Evolutionary conservation across 192 early-diverging fungal genomes (phyloP).

Genomic region (Backusella luteola): DNA sequence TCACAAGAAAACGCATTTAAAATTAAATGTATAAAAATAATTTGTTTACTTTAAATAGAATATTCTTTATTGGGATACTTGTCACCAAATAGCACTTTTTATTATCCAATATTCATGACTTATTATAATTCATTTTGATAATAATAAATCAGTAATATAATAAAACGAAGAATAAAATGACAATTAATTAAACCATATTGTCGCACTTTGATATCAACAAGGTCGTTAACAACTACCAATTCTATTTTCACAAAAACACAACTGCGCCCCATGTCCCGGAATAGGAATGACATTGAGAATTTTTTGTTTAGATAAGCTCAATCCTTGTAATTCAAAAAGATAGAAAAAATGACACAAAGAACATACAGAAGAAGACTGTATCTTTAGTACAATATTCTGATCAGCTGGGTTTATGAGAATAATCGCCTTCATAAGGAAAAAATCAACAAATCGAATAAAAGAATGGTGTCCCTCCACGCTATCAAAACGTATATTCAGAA

Average conservation of each 20-base stretch:
- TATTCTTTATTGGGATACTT: conserved; percentile 59
- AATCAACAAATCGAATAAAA: conserved; percentile 13
- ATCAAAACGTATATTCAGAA: background rate
- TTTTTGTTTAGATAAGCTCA: conserved; percentile 5
- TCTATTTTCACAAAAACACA: conserved; percentile 58
- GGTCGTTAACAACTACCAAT: conserved; percentile 57
- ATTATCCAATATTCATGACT: conserved; percentile 32
- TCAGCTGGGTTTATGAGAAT: conserved; percentile 23
- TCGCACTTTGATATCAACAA: conserved; percentile 59
- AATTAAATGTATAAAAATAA: conserved; percentile 68
- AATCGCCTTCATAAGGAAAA: conserved; percentile 26
- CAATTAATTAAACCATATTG: background rate
- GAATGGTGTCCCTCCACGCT: background rate
- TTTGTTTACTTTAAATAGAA: conserved; percentile 58
- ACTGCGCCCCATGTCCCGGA: conserved; percentile 67
- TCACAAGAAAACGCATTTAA: background rate
- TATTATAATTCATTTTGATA: background rate
- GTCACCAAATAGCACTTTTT: conserved; percentile 68
- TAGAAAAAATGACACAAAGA: background rate
- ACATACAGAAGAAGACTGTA: conserved; percentile 24
- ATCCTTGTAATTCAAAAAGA: background rate
- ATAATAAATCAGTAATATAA: background rate
- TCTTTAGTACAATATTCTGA: conserved; percentile 24
- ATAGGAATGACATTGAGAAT: conserved; percentile 44
- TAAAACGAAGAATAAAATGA: background rate